Base-by-base conservation (phyloP, 1,284 basidiomycete species). In the Lignosus rhinocerotis region DNA sequence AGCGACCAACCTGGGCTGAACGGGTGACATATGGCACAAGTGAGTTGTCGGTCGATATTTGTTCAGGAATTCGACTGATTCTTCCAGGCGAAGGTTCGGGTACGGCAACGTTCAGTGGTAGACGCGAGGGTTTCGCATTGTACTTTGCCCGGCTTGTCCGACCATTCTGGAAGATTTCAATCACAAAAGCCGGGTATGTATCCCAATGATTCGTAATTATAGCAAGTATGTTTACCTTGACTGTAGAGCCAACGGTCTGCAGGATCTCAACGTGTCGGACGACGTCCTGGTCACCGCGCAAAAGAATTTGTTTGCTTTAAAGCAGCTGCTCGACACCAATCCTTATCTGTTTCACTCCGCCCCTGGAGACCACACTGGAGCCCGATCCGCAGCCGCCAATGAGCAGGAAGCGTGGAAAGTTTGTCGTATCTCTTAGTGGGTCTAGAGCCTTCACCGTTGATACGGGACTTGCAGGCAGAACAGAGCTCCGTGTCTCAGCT, bases 361-460 rank as follows among this genome's bases (percentile, higher is more conserved):
- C 6, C 85, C 89, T 2, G 85, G 83, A 39, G 90, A 90, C 64
- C 77, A 83, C 50, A 74, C 82, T 7, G 79, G 75, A 32, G 75
- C 82, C 38, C 81, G 81, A 33, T 78, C 80, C 33, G 77, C 84
- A 2, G 76, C 81, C 17, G 80, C 80, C 16, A 75, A 73, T 39
- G 90, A 92, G 61, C 88, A 92, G 69, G 90, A 93, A 71, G 91
- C 92, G 8, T 91, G 91, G 89, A 90, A 88, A 81, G 90, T 90
- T 55, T 34, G 72, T 66, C 17, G n/a, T 19, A 14, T 10, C 10
- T 50, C 5, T 12, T 36, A 16, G 16, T 21, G 41, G 32, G 4
- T 36, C 17, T 6, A 16, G 44, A 56, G 42, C 5, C 17, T 7
- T 6, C 11, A 19, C 11, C 6, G 14, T n/a, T 57, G 12, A 57